Evolutionary conservation across 2,329 filamentous ascomycete genomes (phyloP).

Genomic region (Ambrosiella cleistominuta): DNA sequence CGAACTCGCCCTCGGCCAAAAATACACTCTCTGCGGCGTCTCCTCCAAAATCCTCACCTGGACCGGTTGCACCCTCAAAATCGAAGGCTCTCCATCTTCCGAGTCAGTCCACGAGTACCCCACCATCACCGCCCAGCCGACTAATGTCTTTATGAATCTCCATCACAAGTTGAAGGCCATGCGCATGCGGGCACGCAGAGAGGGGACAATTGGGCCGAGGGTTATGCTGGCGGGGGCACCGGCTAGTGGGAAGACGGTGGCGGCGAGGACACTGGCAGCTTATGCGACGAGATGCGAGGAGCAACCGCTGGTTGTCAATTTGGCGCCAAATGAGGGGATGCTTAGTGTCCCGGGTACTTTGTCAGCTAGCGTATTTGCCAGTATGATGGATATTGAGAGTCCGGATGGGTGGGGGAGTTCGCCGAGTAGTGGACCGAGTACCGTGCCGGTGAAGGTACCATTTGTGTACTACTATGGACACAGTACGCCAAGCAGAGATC

Average conservation of each 20-base stretch:
- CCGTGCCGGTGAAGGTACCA: conserved; percentile 78
- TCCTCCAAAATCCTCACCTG: conserved; percentile 86
- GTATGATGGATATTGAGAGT: conserved; percentile 61
- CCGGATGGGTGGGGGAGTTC: conserved; percentile 80
- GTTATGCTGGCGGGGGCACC: conserved; percentile 68
- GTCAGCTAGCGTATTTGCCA: conserved; percentile 72
- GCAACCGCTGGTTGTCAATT: conserved; percentile 68
- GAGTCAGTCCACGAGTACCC: conserved; percentile 43
- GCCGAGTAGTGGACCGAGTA: conserved; percentile 76
- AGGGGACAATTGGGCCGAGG: conserved; percentile 46
- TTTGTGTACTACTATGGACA: conserved; percentile 79
- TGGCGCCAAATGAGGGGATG: conserved; percentile 68
- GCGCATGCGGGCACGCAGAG: conserved; percentile 40
- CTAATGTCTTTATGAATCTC: conserved; percentile 64
- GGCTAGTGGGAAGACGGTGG: conserved; percentile 65
- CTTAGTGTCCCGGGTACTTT: conserved; percentile 64
- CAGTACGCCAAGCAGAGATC: conserved; percentile 53
- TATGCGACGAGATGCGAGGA: conserved; percentile 60
- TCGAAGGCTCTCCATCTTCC: conserved; percentile 41
- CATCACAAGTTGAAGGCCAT: conserved; percentile 71
- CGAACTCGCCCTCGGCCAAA: conserved; percentile 65
- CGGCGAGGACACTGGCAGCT: conserved; percentile 58
- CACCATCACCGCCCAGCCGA: conserved; percentile 61
- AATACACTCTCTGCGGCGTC: conserved; percentile 63
- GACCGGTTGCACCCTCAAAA: conserved; percentile 74